phyloP scores from a whole-genome alignment of 495 filamentous ascomycete species.

The Podospora anserina region DNA sequence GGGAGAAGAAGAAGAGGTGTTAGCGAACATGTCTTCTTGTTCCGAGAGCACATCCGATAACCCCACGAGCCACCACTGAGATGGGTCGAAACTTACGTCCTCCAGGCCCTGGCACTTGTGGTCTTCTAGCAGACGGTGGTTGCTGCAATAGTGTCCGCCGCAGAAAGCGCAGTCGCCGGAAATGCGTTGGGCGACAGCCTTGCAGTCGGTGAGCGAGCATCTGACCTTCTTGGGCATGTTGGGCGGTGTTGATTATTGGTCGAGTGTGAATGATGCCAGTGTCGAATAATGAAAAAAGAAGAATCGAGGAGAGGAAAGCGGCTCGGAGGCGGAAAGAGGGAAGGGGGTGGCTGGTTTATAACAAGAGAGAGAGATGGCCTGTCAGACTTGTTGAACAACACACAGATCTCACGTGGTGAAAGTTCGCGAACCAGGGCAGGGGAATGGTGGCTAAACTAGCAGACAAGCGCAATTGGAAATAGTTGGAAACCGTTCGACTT shows the following conservation, averaged over 20 bases:
- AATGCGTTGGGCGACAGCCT: constrained; percentile 77
- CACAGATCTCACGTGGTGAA: constrained; percentile 27
- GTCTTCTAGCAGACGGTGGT: constrained; percentile 87
- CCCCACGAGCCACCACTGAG: constrained; percentile 50
- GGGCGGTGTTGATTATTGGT: constrained; percentile 24
- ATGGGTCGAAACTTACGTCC: constrained; percentile 55
- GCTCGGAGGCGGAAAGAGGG: background rate
- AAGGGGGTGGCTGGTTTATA: constrained; percentile 8
- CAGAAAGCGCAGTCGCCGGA: constrained; percentile 97
- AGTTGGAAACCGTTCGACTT: constrained; percentile 32
- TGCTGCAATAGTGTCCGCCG: constrained; percentile 86
- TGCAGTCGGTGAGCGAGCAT: constrained; percentile 88
- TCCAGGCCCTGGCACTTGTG: constrained; percentile 93
- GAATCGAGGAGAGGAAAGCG: background rate
- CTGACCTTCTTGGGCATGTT: constrained; percentile 74
- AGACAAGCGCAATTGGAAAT: constrained; percentile 29
- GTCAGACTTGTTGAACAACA: constrained; percentile 3
- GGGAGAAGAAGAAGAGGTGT: constrained; percentile 28
- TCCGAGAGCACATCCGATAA: constrained; percentile 38
- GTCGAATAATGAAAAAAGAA: background rate
- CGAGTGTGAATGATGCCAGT: background rate
- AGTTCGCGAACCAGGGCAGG: constrained; percentile 6
- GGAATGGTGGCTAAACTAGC: constrained; percentile 21
- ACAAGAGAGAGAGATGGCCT: constrained; percentile 13
- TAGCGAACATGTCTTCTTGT: constrained; percentile 29